Conservation (phyloP, 768 basidiomycete species). For the Termitomyces sp. region DNA sequence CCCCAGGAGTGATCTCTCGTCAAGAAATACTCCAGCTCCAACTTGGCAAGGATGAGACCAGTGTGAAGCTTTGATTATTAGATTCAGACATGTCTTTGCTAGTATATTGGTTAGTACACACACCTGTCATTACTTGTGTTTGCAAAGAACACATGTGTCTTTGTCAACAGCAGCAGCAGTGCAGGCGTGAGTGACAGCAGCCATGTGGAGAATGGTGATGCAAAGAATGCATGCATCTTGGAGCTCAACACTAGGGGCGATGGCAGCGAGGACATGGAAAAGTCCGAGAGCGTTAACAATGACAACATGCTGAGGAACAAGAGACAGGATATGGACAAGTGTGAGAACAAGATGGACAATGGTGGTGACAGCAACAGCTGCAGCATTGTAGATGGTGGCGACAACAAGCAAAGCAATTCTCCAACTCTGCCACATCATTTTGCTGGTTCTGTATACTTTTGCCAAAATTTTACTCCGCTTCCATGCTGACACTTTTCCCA, state of each 20-base stretch:
- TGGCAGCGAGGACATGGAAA: conserved; percentile 1
- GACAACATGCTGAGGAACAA: conserved; percentile 24
- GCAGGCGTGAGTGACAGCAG: conserved; percentile 26
- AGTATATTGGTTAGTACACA: no score
- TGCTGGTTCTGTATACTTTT: no score
- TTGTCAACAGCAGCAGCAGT: conserved; percentile 16
- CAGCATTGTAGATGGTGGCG: neutral
- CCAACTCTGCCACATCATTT: no score
- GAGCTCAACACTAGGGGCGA: conserved; percentile 22
- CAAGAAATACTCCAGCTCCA: no score
- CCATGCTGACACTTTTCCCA: no score
- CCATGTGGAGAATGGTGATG: conserved; percentile 35
- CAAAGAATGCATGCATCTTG: conserved; percentile 47
- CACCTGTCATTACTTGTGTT: no score
- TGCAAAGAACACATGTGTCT: conserved; percentile 5
- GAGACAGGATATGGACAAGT: conserved; percentile 24
- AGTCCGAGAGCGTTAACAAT: conserved; percentile 35
- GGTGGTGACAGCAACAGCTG: conserved; percentile 18
- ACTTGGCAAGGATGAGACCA: no score
- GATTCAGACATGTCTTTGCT: no score
- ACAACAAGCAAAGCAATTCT: neutral
- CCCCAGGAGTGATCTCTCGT: no score
- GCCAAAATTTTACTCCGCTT: no score
- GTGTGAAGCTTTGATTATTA: no score
- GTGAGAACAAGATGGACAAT: conserved; percentile 15